Conservation (phyloP, 495 filamentous ascomycete species). For the Geoglossum glabrum region DNA sequence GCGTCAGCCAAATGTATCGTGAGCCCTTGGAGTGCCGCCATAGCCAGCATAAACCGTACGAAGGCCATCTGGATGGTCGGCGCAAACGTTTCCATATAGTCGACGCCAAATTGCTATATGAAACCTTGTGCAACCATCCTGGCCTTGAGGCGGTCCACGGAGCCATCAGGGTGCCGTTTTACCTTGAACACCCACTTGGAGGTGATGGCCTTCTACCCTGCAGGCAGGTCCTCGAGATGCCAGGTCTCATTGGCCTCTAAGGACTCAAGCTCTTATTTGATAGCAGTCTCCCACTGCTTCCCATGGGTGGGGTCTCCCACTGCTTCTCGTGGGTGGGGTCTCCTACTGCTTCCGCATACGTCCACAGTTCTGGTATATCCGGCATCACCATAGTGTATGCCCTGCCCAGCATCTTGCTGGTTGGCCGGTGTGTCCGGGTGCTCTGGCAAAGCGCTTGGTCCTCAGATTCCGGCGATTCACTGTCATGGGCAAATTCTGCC, state of each 20-base stretch:
- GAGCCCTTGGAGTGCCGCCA: conserved; percentile 7
- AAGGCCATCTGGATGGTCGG: conserved; percentile 4
- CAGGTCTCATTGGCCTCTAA: conserved; percentile 1
- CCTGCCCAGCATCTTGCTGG: neutral
- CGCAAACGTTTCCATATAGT: conserved; percentile 14
- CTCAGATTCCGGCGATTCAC: neutral
- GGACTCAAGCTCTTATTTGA: neutral
- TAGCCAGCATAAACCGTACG: conserved; percentile 5
- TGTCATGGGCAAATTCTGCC: neutral
- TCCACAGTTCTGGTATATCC: neutral
- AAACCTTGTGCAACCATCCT: conserved; percentile 11
- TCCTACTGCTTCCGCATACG: neutral
- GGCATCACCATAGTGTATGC: neutral
- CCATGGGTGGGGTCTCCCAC: neutral
- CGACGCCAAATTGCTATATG: conserved; percentile 10
- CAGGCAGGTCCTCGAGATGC: neutral
- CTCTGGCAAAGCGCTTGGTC: neutral
- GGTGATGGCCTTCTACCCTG: neutral
- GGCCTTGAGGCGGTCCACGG: conserved; percentile 11
- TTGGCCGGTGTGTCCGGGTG: neutral
- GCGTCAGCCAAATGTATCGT: conserved; percentile 16
- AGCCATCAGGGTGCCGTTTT: conserved; percentile 6
- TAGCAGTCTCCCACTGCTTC: neutral
- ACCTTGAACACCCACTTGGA: conserved; percentile 12
- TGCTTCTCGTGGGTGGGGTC: no score